Percentiles rank a stretch among this genome's conserved stretches.
These are phyloP conservation scores for Kitagawia praeruptora DNA, from an alignment of 129 eudicot genomes.

Conservation along the genomic window DNA sequence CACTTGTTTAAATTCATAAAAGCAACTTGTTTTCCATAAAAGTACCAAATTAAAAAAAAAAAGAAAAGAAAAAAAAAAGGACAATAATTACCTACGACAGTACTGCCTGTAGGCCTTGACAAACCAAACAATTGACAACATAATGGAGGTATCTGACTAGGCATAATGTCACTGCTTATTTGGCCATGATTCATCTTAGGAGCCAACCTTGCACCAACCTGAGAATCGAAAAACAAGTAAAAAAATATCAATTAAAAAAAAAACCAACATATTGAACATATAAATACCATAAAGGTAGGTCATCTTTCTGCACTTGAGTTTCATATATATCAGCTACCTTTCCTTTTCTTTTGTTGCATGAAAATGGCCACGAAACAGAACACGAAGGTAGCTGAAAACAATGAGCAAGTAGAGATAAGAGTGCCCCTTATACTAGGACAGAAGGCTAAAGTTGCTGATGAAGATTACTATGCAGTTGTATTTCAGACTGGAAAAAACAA, in stretches of 20 bases:
- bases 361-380: slow-evolving; percentile 25
- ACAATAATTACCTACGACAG: background rate
- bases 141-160: background rate
- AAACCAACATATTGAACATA: background rate
- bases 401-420: slow-evolving; percentile 23
- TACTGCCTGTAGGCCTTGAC: background rate
- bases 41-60: no score
- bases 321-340: background rate
- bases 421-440: slow-evolving; percentile 25
- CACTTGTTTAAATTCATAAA: background rate
- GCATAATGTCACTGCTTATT: background rate
- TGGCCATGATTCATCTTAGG: background rate
- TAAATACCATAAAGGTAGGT: background rate
- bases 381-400: slow-evolving; percentile 14
- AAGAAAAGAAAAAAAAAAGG: no score
- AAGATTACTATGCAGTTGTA: background rate
- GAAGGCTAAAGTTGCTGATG: background rate
- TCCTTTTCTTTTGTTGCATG: background rate
- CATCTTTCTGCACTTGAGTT: background rate
- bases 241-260: background rate
- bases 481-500: slow-evolving; percentile 7
- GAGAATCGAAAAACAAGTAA: background rate
- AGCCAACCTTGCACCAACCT: background rate
- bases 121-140: slow-evolving; percentile 2
- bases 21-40: background rate